phyloP scores from a whole-genome alignment of 805 yeast genomes.

The Hanseniaspora thailandica region DNA sequence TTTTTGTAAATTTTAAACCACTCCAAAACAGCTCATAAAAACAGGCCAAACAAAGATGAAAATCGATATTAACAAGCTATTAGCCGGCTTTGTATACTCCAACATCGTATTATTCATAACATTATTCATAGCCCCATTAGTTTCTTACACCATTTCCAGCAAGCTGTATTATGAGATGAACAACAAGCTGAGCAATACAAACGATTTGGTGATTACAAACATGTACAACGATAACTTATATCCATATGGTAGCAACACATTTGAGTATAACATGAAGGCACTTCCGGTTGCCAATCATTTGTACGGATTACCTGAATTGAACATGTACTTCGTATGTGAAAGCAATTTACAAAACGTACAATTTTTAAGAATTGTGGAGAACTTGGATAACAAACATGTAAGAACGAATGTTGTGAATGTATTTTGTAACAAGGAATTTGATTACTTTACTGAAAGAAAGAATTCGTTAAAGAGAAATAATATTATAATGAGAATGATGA shows the following conservation, averaged over 20 bases:
- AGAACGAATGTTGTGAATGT: constrained; percentile 2
- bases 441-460: neutral
- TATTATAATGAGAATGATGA: neutral
- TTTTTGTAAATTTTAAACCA: no score
- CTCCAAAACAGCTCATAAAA: neutral
- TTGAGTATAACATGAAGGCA: neutral
- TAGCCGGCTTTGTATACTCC: neutral
- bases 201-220: constrained; percentile 1
- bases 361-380: neutral
- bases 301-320: constrained; percentile 8
- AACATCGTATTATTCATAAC: neutral
- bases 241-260: neutral
- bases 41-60: neutral
- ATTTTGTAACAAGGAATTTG: constrained; percentile 2
- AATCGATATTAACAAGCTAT: constrained; percentile 1
- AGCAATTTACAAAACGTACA: neutral
- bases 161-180: constrained; percentile 8
- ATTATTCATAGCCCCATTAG: neutral
- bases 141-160: constrained; percentile 1
- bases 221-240: neutral
- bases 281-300: constrained; percentile 8
- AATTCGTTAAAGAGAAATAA: neutral
- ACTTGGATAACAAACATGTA: neutral
- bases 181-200: neutral
- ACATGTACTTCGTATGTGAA: constrained; percentile 6